Conservation (phyloP, 176 grass and related monocot genomes). For the Poa pratensis region DNA sequence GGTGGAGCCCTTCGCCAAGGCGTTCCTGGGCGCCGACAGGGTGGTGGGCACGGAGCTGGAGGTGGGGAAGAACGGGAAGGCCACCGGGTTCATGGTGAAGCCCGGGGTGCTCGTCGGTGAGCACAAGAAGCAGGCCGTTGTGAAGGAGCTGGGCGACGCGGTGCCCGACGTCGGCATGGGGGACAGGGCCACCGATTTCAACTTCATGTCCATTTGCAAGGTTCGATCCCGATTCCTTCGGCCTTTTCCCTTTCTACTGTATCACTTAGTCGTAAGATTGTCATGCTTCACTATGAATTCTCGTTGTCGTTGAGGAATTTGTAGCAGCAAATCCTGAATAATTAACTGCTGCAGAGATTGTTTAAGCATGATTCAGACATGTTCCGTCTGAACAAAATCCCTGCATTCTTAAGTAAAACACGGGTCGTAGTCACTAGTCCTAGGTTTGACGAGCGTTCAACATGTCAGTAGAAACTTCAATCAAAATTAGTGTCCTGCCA, state of each 20-base stretch:
- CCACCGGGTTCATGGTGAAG: conserved; percentile 73
- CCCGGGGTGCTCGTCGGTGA: conserved; percentile 76
- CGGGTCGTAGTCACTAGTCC: not conserved
- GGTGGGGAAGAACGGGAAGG: conserved; percentile 79
- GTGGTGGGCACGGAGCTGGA: conserved; percentile 85
- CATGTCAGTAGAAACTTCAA: no score
- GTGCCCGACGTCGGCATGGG: conserved; percentile 81
- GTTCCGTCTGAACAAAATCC: not conserved
- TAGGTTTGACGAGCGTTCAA: not conserved
- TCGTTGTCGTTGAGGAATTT: not conserved
- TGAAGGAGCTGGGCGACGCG: conserved; percentile 58
- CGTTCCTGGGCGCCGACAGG: conserved; percentile 77
- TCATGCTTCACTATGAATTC: not conserved
- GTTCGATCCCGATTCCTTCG: conserved; percentile 29
- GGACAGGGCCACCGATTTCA: conserved; percentile 74
- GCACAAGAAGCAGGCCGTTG: conserved; percentile 75
- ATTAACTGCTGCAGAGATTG: not conserved
- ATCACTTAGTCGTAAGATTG: not conserved
- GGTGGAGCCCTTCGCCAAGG: conserved; percentile 71
- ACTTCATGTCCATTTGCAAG: conserved; percentile 97
- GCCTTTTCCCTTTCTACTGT: not conserved
- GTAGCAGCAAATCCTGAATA: not conserved
- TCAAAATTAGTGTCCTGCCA: no score
- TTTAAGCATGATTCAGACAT: not conserved
- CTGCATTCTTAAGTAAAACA: not conserved